Evolutionary conservation across 371 early-diverging fungal genomes (phyloP), one percentile per base, ranked within the genome.

Genomic region (Choanephora cucurbitarum): DNA sequence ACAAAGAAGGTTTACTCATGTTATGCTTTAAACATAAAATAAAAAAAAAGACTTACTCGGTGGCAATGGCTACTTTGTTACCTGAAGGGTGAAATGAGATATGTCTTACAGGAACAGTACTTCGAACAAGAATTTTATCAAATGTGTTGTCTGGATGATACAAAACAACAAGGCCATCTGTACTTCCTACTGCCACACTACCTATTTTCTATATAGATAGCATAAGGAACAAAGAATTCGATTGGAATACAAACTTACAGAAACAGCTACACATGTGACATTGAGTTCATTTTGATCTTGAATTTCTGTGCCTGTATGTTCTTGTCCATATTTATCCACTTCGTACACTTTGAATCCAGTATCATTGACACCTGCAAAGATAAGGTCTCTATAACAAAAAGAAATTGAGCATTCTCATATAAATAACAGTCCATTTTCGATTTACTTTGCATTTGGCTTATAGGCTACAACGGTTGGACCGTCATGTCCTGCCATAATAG

Each of bases 1-100:
- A 28, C 28, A 28, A n/a, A n/a, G n/a, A n/a, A n/a, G n/a, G n/a
- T n/a, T n/a, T n/a, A n/a, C n/a, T n/a, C n/a, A n/a, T n/a, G n/a
- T n/a, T n/a, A n/a, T n/a, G n/a, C n/a, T n/a, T n/a, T n/a, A n/a
- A n/a, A n/a, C n/a, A n/a, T n/a, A n/a, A n/a, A n/a, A n/a, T n/a
- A n/a, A n/a, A n/a, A n/a, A n/a, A n/a, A n/a, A n/a, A n/a, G n/a
- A 31, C 62, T 62, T 69, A 79, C 79, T 79, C 79, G 48, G 68
- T 32, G 5, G 76, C 79, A 41, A 79, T 65, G 9, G 74, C 74
- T 15, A 79, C 44, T 37, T 69, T 73, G 18, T 48, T 51, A 17
- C 76, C 79, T 46, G 50, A 54, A 15, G 59, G 61, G 42, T 64
- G 62, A 41, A 64, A 75, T 3, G 56, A 44, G 2, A 75, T 50